These are phyloP conservation scores for Rhodotorula sp. DNA, from an alignment of 1,284 basidiomycete species.

Conservation along the genomic window DNA sequence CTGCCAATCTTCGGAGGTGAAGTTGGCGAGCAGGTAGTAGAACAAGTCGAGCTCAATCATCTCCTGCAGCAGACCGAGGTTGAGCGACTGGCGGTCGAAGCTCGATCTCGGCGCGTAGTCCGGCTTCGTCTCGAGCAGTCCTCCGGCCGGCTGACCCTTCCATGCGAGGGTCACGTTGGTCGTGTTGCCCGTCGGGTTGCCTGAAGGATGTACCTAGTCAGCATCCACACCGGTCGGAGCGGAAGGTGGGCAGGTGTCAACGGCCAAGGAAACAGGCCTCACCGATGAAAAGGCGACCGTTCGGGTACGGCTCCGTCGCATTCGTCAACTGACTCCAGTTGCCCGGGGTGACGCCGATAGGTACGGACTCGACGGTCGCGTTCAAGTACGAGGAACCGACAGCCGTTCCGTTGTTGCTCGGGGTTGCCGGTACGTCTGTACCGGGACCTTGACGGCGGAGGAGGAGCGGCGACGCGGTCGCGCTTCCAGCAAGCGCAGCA, in stretches of 20 bases:
- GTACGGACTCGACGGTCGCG: conserved; percentile 14
- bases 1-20: conserved; percentile 45
- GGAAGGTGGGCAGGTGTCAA: too few relatives aligned
- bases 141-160: conserved; percentile 28
- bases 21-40: conserved; percentile 59
- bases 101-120: conserved; percentile 51
- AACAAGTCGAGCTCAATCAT: conserved; percentile 52
- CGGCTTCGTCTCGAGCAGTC: conserved; percentile 19
- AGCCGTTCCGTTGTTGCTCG: too few relatives aligned
- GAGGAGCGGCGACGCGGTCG: too few relatives aligned
- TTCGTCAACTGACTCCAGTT: conserved; percentile 9
- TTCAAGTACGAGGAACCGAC: conserved; percentile 17
- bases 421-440: too few relatives aligned
- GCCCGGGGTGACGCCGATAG: conserved; percentile 7
- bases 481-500: too few relatives aligned
- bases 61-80: conserved; percentile 33
- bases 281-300: conserved; percentile 9
- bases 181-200: conserved; percentile 22
- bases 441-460: too few relatives aligned
- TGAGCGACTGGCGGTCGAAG: conserved; percentile 57
- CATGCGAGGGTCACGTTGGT: conserved; percentile 31
- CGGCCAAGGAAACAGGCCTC: background rate
- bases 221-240: too few relatives aligned
- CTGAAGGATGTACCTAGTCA: background rate
- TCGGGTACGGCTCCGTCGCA: conserved; percentile 15